Conservation (phyloP, 2,329 filamentous ascomycete species). For the Orbilia brochopaga region DNA sequence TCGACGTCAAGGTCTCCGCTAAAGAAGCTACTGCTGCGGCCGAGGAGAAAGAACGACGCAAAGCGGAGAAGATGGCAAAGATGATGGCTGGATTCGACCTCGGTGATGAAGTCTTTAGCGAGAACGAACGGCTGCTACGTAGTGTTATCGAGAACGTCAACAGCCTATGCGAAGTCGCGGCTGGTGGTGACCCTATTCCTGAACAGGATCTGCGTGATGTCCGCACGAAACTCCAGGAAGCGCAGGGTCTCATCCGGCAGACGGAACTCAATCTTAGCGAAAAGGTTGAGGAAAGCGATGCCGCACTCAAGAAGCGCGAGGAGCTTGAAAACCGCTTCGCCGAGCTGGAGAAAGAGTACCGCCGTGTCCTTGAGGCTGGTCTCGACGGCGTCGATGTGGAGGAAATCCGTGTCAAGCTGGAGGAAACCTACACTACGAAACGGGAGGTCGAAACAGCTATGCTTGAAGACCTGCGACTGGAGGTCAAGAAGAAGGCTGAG, state of each 20-base stretch:
- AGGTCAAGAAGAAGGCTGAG: constrained; percentile 76
- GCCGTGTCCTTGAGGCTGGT: constrained; percentile 79
- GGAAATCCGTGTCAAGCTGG: constrained; percentile 80
- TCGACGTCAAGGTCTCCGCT: constrained; percentile 94
- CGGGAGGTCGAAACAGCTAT: constrained; percentile 75
- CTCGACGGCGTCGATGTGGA: constrained; percentile 78
- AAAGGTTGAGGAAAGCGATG: constrained; percentile 67
- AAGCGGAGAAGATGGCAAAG: constrained; percentile 98
- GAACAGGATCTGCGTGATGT: constrained; percentile 81
- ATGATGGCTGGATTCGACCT: constrained; percentile 99
- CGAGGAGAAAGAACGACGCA: constrained; percentile 98
- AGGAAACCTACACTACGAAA: constrained; percentile 76
- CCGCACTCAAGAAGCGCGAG: constrained; percentile 71
- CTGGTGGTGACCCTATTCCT: constrained; percentile 77
- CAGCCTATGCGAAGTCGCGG: constrained; percentile 75
- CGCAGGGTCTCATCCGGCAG: constrained; percentile 89
- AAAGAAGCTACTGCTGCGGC: constrained; percentile 88
- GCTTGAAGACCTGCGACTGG: constrained; percentile 75
- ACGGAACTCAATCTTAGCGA: constrained; percentile 85
- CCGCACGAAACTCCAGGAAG: constrained; percentile 79
- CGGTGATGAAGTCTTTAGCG: constrained; percentile 88
- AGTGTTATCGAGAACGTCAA: constrained; percentile 85
- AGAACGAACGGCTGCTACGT: constrained; percentile 84
- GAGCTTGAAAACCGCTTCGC: constrained; percentile 79
- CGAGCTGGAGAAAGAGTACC: constrained; percentile 79